Base-by-base conservation (phyloP, 169 alveolate genomes). In the Toxoplasma gondii region DNA sequence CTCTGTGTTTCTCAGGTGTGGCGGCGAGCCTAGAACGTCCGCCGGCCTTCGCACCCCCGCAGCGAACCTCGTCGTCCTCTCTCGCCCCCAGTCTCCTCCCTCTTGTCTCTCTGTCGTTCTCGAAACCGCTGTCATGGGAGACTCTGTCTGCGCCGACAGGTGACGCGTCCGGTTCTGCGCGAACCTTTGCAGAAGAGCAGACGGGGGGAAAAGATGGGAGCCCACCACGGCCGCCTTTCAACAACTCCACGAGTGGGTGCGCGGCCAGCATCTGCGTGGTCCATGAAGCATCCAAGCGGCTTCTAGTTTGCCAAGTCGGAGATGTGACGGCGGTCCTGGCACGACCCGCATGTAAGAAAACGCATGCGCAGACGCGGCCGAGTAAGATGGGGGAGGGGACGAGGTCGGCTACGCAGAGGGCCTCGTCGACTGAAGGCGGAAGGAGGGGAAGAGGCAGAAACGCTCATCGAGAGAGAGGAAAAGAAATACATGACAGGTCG, bases 271-370 rank as follows among this genome's bases (percentile, higher is more conserved):
- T 78, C 39, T 78, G 86, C 45, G 44, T 78, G n/a, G 45, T 78
- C n/a, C 86, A 78, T 31, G 86, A 78, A 16, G 44, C 22, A 4
- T 10, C 86, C 45, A n/a, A 31, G 86, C 39, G 49, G 27, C 86
- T 78, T 31, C 86, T 78, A 1, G 86, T 78, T 45, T 36, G 86
- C 86, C 39, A 78, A 10, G 45, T 78, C 9, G 86, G 86, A 7
- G 86, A 78, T n/a, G 45, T 78, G 39, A 36, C 86, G 49, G 86
- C 86, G 1, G 43, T 78, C 49, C 45, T 78, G 45, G 86, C 86
- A 27, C 39, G 86, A 0, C 86, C 86, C 27, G 29, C 74, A 1
- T 64, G 9, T 27, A 31, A 1, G 74, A 64, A 64, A 19, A 27
- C 74, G 74, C 74, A 49, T 4, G 58, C 58, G 12, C 58, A n/a